phyloP scores from a whole-genome alignment of 805 yeast genomes.

The Kodamaea hsintzibuensis region DNA sequence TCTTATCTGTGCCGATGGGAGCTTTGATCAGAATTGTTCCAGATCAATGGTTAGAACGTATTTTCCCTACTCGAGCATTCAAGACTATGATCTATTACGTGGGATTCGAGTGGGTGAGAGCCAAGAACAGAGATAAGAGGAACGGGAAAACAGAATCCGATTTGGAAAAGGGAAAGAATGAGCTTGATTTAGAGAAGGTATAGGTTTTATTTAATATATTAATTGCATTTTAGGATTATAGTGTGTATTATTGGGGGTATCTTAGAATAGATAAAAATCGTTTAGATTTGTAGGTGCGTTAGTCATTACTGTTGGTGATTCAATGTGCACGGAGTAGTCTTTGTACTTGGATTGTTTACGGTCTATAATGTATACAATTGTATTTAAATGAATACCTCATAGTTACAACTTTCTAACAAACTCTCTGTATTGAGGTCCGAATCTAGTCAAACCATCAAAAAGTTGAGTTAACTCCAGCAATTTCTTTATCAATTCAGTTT shows the following conservation, averaged over 20 bases:
- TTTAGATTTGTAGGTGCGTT: too few relatives aligned
- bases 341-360: too few relatives aligned
- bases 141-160: slow-evolving; percentile 12
- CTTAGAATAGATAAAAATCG: neutral
- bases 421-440: slow-evolving; percentile 49
- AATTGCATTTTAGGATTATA: neutral
- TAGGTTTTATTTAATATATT: neutral
- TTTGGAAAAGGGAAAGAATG: slow-evolving; percentile 17
- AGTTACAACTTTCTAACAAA: slow-evolving; percentile 42
- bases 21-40: slow-evolving; percentile 76
- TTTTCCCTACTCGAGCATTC: slow-evolving; percentile 65
- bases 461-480: slow-evolving; percentile 51
- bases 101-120: slow-evolving; percentile 37
- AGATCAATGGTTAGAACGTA: slow-evolving; percentile 64
- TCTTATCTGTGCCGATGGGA: slow-evolving; percentile 81
- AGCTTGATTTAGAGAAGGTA: slow-evolving; percentile 1
- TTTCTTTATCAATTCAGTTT: slow-evolving; percentile 46
- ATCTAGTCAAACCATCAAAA: slow-evolving; percentile 53
- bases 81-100: slow-evolving; percentile 36
- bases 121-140: slow-evolving; percentile 21
- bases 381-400: too few relatives aligned
- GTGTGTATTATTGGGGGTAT: neutral
- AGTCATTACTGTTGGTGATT: too few relatives aligned
- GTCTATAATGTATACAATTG: too few relatives aligned
- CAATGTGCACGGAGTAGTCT: too few relatives aligned